Percentiles rank a stretch among this genome's conserved stretches.
phyloP scores from a whole-genome alignment of 139 green algal genomes.

The Chlorella sp. region DNA sequence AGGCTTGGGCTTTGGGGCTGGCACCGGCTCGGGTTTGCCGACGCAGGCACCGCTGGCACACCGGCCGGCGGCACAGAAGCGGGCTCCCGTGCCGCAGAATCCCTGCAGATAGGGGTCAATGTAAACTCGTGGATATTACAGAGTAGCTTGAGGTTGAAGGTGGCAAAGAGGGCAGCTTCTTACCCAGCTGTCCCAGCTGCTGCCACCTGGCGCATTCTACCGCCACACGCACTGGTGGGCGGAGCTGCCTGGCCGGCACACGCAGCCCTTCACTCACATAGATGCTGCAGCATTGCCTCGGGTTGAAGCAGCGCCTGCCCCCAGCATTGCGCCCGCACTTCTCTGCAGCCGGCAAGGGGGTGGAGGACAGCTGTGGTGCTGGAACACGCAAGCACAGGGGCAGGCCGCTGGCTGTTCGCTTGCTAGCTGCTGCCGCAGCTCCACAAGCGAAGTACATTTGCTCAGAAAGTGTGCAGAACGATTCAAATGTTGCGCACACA shows the following conservation, averaged over 20 bases:
- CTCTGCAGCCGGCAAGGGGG: background rate
- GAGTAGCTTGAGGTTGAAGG: background rate
- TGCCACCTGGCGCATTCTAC: background rate
- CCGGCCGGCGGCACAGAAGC: background rate
- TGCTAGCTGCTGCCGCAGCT: too few relatives aligned
- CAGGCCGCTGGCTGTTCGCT: too few relatives aligned
- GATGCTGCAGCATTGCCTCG: conserved; percentile 3
- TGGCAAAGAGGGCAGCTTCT: too few relatives aligned
- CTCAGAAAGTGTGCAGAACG: background rate
- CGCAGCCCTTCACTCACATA: background rate
- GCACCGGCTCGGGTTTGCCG: background rate
- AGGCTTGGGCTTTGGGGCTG: background rate
- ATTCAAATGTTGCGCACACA: background rate
- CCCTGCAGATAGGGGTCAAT: background rate
- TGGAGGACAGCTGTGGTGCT: background rate
- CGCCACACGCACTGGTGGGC: too few relatives aligned
- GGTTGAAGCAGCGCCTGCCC: background rate
- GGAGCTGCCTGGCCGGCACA: background rate
- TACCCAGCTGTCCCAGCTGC: background rate
- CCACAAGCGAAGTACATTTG: background rate
- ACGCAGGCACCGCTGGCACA: background rate
- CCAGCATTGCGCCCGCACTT: background rate
- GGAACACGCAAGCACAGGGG: too few relatives aligned
- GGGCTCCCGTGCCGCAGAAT: background rate
- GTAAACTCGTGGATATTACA: background rate